Evolutionary conservation across 305 asterid species (phyloP), one percentile per base, ranked within the genome.

Genomic region (Euphrasia arctica): DNA sequence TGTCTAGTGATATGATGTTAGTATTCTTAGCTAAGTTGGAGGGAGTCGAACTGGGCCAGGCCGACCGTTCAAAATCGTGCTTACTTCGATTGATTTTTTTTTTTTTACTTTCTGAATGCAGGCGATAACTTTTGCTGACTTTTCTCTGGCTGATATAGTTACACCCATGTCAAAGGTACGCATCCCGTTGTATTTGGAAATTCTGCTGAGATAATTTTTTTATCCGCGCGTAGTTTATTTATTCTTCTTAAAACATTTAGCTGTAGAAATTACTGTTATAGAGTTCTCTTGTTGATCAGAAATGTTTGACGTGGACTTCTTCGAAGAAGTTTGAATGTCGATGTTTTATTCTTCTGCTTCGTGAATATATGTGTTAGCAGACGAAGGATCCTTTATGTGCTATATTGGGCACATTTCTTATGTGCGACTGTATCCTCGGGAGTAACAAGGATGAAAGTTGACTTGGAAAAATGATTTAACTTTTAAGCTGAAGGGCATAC

Each of bases 131-230:
- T 94, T 91, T 83, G 78, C 97, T 68, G 99, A 94, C 73, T 94
- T 94, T 85, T 94, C 91, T 75, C 65, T 94, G 80, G 99, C 98
- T 29, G 98, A 94, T 85, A 91, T 91, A 80, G 81, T 91, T 61
- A 94, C 98, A 63, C 91, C 99, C 14, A 94, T 94, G 99, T 85
- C 99, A 49, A 94, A 94, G 99, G 99, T 94, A 79, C 70, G 83
- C 65, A 69, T 67, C 69, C 41, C 51, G 29, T 60, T 72, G 64
- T 60, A 36, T 63, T 62, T 61, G 10, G 65, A 28, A 43, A 55
- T 61, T 64, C 48, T 56, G 56, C 48, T 60, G 11, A 8, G 4
- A 64, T 66, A 60, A 36, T 9, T 74, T 67, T 29, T 66, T 29
- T 54, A 25, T 74, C 14, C 54, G 22, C 69, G 66, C 22, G 22